Percentiles rank a stretch among this genome's conserved stretches.
Evolutionary conservation across 345 rosid genomes (phyloP).

Genomic region (Angophora floribunda): DNA sequence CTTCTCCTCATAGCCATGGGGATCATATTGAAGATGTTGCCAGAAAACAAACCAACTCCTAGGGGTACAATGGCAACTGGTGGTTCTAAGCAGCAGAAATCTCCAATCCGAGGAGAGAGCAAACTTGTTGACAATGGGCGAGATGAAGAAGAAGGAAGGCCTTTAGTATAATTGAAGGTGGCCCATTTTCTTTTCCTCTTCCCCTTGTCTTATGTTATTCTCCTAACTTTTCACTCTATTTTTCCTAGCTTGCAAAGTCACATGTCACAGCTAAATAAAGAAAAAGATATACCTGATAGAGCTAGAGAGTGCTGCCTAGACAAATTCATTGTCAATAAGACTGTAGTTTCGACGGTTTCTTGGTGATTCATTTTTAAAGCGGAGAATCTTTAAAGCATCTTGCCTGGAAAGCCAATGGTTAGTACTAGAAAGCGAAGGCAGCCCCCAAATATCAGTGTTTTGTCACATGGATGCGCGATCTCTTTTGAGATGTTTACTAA

Average conservation of each 20-base stretch:
- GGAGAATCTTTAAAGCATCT: not conserved
- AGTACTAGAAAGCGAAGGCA: not conserved
- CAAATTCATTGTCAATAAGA: not conserved
- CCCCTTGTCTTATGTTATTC: not conserved
- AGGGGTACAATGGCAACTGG: conserved; percentile 4
- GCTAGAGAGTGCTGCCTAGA: not conserved
- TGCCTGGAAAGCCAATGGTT: not conserved
- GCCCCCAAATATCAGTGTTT: not conserved
- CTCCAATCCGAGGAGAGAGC: not conserved
- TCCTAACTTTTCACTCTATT: not conserved
- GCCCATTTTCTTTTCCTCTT: not conserved
- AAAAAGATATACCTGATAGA: not conserved
- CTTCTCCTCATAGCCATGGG: conserved; percentile 77
- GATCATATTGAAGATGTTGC: conserved; percentile 69
- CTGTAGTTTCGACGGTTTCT: not conserved
- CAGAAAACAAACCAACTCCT: conserved; percentile 33
- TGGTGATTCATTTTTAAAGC: not conserved
- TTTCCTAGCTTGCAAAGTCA: not conserved
- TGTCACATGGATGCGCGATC: not conserved
- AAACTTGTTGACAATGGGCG: not conserved
- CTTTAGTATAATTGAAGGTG: conserved; percentile 31
- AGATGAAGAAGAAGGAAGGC: conserved; percentile 36
- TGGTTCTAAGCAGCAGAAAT: conserved; percentile 2
- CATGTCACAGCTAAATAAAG: not conserved
- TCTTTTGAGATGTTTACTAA: not conserved